Evolutionary conservation across 306 rosid species (phyloP).

Genomic region (Vigna mungo): DNA sequence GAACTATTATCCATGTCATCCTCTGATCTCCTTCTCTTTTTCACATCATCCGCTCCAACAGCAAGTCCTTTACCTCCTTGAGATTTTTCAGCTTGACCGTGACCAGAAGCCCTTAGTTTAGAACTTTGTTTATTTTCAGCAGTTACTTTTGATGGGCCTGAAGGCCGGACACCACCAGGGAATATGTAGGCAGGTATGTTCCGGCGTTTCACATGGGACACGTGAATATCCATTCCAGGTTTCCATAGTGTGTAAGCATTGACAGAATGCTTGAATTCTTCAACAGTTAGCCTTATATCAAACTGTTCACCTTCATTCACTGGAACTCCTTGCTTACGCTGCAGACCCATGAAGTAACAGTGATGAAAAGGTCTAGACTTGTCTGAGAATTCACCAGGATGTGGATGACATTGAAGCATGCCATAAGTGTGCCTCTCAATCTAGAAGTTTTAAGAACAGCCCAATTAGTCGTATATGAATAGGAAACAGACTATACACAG

Average conservation of each 20-base stretch:
- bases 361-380: constrained; percentile 71
- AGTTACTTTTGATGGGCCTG: constrained; percentile 57
- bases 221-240: constrained; percentile 81
- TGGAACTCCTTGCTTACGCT: constrained; percentile 81
- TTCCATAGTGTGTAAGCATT: constrained; percentile 62
- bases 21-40: constrained; percentile 73
- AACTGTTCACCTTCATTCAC: constrained; percentile 74
- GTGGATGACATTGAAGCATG: constrained; percentile 96
- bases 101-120: constrained; percentile 65
- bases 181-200: constrained; percentile 81
- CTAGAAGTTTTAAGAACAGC: constrained; percentile 53
- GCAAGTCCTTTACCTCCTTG: constrained; percentile 52
- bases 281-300: constrained; percentile 83
- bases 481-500: constrained; percentile 9
- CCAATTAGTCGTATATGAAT: constrained; percentile 24
- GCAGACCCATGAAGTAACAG: constrained; percentile 95
- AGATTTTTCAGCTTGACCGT: constrained; percentile 55
- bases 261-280: constrained; percentile 77
- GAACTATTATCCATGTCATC: constrained; percentile 53
- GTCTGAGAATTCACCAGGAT: constrained; percentile 90
- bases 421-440: constrained; percentile 81
- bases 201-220: constrained; percentile 81
- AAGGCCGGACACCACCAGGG: constrained; percentile 81
- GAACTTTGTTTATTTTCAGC: constrained; percentile 66
- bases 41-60: constrained; percentile 56